Evolutionary conservation across 805 yeast genomes (phyloP).

Genomic region (Lipomyces sp.): DNA sequence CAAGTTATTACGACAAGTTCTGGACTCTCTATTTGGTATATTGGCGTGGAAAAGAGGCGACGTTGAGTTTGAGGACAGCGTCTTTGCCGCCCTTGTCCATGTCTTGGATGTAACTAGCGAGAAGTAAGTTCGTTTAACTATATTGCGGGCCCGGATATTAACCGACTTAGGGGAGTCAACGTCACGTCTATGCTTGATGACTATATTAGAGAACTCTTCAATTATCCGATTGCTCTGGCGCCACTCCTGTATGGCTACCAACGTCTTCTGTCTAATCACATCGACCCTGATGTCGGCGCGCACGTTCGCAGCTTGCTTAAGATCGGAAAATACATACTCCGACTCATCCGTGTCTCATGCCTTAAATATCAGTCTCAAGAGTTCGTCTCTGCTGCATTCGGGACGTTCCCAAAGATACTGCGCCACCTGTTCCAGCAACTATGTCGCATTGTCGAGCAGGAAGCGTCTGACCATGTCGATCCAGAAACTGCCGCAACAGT

Average conservation of each 20-base stretch:
- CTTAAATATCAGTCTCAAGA: conserved; percentile 29
- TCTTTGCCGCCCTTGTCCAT: conserved; percentile 39
- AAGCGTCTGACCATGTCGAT: not conserved
- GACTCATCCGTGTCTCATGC: conserved; percentile 31
- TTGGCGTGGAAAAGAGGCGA: conserved; percentile 47
- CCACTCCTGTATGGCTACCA: conserved; percentile 28
- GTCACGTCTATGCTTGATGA: conserved; percentile 34
- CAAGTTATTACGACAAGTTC: conserved; percentile 47
- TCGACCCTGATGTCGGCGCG: conserved; percentile 14
- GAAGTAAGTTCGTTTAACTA: conserved; percentile 8
- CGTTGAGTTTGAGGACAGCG: conserved; percentile 46
- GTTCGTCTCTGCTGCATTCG: conserved; percentile 22
- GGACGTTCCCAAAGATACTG: conserved; percentile 12
- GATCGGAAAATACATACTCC: conserved; percentile 24
- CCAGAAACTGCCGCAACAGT: conserved; percentile 6
- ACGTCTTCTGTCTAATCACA: conserved; percentile 23
- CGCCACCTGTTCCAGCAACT: conserved; percentile 17
- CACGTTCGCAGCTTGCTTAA: conserved; percentile 29
- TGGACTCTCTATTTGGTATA: conserved; percentile 44
- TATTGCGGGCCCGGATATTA: not conserved
- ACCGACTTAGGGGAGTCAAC: not conserved
- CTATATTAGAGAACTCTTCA: conserved; percentile 40
- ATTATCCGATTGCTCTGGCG: conserved; percentile 33
- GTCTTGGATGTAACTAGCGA: conserved; percentile 40
- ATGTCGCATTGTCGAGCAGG: conserved; percentile 19